These are phyloP conservation scores for Hemileia vastatrix DNA, from an alignment of 1,284 basidiomycete genomes.

Conservation along the genomic window DNA sequence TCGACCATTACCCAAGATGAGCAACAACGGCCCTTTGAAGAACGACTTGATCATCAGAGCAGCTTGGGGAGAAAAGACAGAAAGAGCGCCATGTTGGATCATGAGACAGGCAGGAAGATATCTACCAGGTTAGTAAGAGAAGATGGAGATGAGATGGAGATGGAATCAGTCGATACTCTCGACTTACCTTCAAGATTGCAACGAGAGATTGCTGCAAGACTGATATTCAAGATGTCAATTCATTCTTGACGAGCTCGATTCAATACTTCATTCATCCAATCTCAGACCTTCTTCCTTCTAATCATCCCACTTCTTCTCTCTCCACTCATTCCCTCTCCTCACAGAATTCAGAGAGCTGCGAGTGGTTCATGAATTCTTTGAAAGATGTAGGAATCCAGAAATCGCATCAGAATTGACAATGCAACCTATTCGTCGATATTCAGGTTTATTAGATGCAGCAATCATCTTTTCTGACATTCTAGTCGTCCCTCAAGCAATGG, in stretches of 20 bases:
- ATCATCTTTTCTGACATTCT: slow-evolving; percentile 94
- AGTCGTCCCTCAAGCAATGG: slow-evolving; percentile 88
- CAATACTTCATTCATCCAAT: slow-evolving; percentile 19
- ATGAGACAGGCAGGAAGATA: slow-evolving; percentile 97
- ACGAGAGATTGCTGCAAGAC: not conserved
- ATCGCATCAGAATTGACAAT: slow-evolving; percentile 77
- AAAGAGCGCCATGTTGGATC: slow-evolving; percentile 92
- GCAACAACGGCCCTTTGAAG: too few relatives aligned
- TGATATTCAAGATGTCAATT: not conserved
- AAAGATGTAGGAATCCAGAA: slow-evolving; percentile 74
- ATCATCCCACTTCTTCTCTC: not conserved
- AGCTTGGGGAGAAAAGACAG: slow-evolving; percentile 78
- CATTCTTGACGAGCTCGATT: not conserved
- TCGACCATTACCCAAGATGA: too few relatives aligned
- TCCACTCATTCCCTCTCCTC: not conserved
- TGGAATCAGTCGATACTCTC: too few relatives aligned
- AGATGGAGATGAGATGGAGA: not conserved
- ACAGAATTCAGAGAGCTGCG: slow-evolving; percentile 77
- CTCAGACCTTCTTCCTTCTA: slow-evolving; percentile 26
- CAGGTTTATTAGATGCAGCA: slow-evolving; percentile 72
- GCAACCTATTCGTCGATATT: slow-evolving; percentile 77
- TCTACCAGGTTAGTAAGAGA: slow-evolving; percentile 62
- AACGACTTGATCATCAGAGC: too few relatives aligned
- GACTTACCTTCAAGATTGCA: not conserved
- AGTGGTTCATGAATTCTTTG: slow-evolving; percentile 77